Conservation (phyloP, 495 filamentous ascomycete species). For the Tetracladium marchalianum region DNA sequence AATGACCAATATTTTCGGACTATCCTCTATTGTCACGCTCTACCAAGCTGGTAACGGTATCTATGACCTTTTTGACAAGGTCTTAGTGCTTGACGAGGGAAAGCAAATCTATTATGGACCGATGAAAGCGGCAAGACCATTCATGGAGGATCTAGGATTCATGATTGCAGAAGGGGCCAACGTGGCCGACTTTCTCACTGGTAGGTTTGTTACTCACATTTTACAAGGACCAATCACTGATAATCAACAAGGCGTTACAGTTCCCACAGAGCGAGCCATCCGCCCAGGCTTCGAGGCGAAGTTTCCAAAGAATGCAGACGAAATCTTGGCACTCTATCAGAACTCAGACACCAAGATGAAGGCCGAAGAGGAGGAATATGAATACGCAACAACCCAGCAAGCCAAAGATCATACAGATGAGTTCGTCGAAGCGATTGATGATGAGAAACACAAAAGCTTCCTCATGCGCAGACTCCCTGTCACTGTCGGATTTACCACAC, state of each 20-base stretch:
- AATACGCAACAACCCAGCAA: conserved; percentile 34
- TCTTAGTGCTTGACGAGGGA: conserved; percentile 54
- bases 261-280: conserved; percentile 52
- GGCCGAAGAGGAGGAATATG: conserved; percentile 33
- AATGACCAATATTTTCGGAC: conserved; percentile 36
- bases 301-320: conserved; percentile 57
- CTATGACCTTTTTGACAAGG: conserved; percentile 58
- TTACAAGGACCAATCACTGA: too few relatives aligned
- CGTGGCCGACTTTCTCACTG: conserved; percentile 59
- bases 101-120: conserved; percentile 57
- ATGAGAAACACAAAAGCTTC: conserved; percentile 49
- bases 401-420: conserved; percentile 35
- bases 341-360: conserved; percentile 11
- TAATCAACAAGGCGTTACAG: conserved; percentile 38
- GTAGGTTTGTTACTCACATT: too few relatives aligned
- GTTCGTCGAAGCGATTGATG: conserved; percentile 57
- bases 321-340: conserved; percentile 46
- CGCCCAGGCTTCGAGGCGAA: conserved; percentile 50
- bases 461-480: conserved; percentile 53
- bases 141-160: conserved; percentile 63
- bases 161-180: conserved; percentile 52
- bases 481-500: conserved; percentile 32
- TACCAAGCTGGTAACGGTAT: conserved; percentile 66
- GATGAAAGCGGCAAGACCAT: conserved; percentile 50
- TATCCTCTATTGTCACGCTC: conserved; percentile 41